Evolutionary conservation across 2,329 filamentous ascomycete species (phyloP).

Genomic region (Neonectria faginata): DNA sequence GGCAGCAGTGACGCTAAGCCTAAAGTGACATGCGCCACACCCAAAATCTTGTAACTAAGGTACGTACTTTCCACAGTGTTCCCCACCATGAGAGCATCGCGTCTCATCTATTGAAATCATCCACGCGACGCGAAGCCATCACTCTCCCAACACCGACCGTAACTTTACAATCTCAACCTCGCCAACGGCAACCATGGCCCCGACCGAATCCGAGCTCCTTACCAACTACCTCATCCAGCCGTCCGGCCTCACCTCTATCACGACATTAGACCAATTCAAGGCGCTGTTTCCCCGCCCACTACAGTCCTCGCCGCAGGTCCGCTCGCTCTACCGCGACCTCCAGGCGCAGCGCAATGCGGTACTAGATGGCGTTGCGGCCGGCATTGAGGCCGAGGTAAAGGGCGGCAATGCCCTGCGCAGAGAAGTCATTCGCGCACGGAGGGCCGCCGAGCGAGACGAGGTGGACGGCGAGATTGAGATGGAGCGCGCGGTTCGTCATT

Average conservation of each 20-base stretch:
- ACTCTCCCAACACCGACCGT: neutral
- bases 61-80: neutral
- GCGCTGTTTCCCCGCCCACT: slow-evolving; percentile 78
- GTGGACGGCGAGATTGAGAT: slow-evolving; percentile 74
- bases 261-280: slow-evolving; percentile 80
- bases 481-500: slow-evolving; percentile 63
- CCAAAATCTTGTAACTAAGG: neutral
- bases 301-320: slow-evolving; percentile 74
- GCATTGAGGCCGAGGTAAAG: slow-evolving; percentile 74
- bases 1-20: neutral
- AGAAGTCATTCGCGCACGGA: slow-evolving; percentile 66
- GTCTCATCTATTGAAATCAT: slow-evolving; percentile 22
- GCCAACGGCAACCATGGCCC: slow-evolving; percentile 66
- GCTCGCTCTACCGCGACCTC: slow-evolving; percentile 81
- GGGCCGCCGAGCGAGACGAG: slow-evolving; percentile 65
- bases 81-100: slow-evolving; percentile 17
- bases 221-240: slow-evolving; percentile 82
- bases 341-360: slow-evolving; percentile 78
- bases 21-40: neutral
- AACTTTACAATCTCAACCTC: neutral
- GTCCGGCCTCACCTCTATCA: slow-evolving; percentile 77
- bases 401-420: slow-evolving; percentile 69
- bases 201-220: slow-evolving; percentile 80
- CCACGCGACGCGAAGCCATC: neutral
- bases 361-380: slow-evolving; percentile 74